Evolutionary conservation across 2,329 filamentous ascomycete species (phyloP).

Genomic region (Cercospora citrullina): DNA sequence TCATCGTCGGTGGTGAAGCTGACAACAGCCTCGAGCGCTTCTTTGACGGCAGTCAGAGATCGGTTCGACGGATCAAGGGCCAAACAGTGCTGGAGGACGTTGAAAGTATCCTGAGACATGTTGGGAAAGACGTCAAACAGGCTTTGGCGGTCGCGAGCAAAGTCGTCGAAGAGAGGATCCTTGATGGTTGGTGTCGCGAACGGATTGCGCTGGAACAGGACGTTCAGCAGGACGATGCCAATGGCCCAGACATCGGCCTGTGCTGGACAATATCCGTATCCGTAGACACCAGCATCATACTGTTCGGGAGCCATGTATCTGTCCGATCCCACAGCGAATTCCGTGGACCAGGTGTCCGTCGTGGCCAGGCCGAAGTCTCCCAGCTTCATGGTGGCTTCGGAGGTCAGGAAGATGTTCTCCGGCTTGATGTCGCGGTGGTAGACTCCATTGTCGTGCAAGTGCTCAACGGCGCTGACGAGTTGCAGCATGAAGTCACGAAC

Average conservation of each 20-base stretch:
- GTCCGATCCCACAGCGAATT: constrained; percentile 93
- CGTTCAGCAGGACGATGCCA: constrained; percentile 93
- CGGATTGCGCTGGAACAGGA: constrained; percentile 94
- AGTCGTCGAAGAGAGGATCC: constrained; percentile 93
- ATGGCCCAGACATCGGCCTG: constrained; percentile 97
- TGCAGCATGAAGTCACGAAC: constrained; percentile 97
- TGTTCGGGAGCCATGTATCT: constrained; percentile 99
- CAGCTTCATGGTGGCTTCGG: constrained; percentile 87
- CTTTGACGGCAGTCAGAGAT: constrained; percentile 73
- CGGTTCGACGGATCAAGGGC: constrained; percentile 87
- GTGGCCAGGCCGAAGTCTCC: constrained; percentile 95
- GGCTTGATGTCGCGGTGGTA: constrained; percentile 99
- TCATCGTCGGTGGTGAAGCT: constrained; percentile 95
- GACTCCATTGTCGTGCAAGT: constrained; percentile 86
- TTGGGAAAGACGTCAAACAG: constrained; percentile 97
- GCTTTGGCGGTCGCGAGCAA: constrained; percentile 87
- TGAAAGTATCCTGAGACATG: constrained; percentile 97
- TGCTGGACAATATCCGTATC: constrained; percentile 79
- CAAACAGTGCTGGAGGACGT: constrained; percentile 88
- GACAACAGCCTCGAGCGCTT: constrained; percentile 74
- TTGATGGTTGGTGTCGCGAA: constrained; percentile 87
- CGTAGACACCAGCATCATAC: constrained; percentile 78
- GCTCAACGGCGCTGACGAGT: constrained; percentile 83
- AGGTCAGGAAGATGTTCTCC: constrained; percentile 94
- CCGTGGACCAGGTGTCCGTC: constrained; percentile 83